A percentile compares a stretch with the other conserved stretches of the same genome.
Conservation (phyloP, 2,329 filamentous ascomycete species). For the Salinomyces thailandicus region DNA sequence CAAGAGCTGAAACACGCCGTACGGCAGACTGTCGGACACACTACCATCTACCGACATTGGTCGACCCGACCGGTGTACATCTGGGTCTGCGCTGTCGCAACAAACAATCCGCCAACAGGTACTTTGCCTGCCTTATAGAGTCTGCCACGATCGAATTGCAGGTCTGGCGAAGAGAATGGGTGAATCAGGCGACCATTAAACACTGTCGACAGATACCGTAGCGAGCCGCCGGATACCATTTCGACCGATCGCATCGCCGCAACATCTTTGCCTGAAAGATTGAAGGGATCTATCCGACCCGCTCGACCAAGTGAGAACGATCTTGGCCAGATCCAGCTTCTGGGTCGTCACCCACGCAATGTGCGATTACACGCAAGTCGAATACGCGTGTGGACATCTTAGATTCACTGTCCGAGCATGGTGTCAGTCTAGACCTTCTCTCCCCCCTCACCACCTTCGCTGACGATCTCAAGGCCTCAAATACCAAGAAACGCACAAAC, state of each 20-base stretch:
- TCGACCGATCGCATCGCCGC: too few species aligned
- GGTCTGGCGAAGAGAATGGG: too few species aligned
- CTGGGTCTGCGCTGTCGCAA: background rate
- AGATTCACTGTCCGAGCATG: conserved; percentile 47
- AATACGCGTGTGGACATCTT: conserved; percentile 46
- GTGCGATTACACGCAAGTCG: conserved; percentile 51
- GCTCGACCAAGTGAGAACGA: too few species aligned
- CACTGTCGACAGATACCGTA: too few species aligned
- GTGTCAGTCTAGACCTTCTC: conserved; percentile 30
- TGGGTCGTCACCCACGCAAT: too few species aligned
- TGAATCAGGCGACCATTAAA: too few species aligned
- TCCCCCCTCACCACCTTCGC: background rate
- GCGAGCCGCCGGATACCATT: too few species aligned
- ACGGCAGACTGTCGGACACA: background rate
- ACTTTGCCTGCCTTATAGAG: background rate
- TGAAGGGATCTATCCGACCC: too few species aligned
- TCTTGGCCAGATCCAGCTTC: too few species aligned
- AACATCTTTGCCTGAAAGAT: too few species aligned
- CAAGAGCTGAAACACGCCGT: background rate
- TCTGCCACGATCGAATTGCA: too few species aligned
- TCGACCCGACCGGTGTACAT: background rate
- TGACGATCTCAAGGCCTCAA: conserved; percentile 24
- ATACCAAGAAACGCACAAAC: conserved; percentile 44
- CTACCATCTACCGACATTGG: background rate
- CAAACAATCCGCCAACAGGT: background rate